Percentiles rank a stretch among this genome's conserved stretches.
These are phyloP conservation scores for Cercophora scortea DNA, from an alignment of 495 filamentous ascomycete genomes.

Conservation along the genomic window DNA sequence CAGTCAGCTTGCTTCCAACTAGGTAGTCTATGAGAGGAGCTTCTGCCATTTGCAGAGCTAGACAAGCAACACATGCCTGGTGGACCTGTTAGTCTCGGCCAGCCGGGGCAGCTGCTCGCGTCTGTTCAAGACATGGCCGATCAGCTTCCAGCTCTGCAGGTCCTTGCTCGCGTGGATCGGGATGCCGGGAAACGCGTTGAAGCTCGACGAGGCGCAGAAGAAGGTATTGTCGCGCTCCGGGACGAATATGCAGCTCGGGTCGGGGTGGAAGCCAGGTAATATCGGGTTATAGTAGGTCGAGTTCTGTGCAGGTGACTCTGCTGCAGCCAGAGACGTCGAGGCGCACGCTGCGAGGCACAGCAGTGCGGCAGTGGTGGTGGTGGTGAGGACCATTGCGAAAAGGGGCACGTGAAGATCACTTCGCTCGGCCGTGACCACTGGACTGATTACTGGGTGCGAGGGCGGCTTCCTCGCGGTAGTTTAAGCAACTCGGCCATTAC, in stretches of 20 bases:
- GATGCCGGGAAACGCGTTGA: constrained; percentile 47
- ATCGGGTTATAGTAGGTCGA: constrained; percentile 44
- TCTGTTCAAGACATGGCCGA: constrained; percentile 35
- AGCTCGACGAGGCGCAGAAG: constrained; percentile 46
- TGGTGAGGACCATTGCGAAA: not conserved
- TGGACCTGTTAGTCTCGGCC: constrained; percentile 37
- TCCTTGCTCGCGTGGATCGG: constrained; percentile 46
- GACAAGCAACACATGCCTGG: constrained; percentile 16
- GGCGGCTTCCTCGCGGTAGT: not conserved
- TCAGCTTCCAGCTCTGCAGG: constrained; percentile 43
- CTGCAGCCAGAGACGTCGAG: not conserved
- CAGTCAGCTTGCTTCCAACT: no score
- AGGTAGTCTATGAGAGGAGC: no score
- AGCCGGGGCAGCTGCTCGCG: constrained; percentile 30
- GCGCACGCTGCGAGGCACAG: constrained; percentile 4
- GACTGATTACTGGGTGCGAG: not conserved
- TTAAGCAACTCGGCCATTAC: not conserved
- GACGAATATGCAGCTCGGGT: constrained; percentile 48
- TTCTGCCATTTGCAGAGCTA: no score
- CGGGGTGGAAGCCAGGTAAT: constrained; percentile 47
- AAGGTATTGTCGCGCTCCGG: constrained; percentile 40
- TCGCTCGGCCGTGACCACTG: not conserved
- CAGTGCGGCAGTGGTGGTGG: not conserved
- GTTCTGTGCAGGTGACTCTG: constrained; percentile 11
- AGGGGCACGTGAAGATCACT: not conserved